Base-by-base conservation (phyloP, 257 asterid species). In the Nicotiana attenuata region DNA sequence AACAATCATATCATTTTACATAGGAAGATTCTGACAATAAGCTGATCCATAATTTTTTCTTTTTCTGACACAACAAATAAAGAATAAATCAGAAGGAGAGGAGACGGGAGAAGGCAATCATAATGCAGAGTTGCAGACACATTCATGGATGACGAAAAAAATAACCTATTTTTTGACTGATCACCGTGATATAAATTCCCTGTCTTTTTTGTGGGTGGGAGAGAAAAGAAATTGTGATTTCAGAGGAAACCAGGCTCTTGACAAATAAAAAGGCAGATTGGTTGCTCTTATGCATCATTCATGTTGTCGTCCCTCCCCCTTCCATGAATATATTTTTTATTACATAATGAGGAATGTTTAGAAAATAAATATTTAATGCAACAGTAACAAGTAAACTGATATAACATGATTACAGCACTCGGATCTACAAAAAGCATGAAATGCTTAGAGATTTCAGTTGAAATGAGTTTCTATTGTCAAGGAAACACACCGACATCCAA, bases 401-500 rank as follows among this genome's bases (percentile, higher is more conserved):
- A 73, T 47, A 73, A 28, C 57, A 73, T 73, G 26, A 73, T 59
- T 47, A 73, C 61, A 24, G 41, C 61, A 73, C 61, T 47, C n/a
- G 4, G 5, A 73, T 73, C 6, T 47, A 22, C 14, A 45, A 71
- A 22, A 47, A 14, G 1, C 38, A 71, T 15, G 38, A 71, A 45
- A 22, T 71, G 78, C 35, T 22, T 22, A 22, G 60, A 73, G 61
- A 73, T 14, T 73, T 47, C 61, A 22, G 61, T 73, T 47, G 38
- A 47, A 73, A 73, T 22, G 60, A 73, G 78, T 69, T 13, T 52
- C 77, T 38, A 31, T 45, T 73, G 41, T 73, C 61, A 73, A 73
- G 41, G 13, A 83, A 17, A 84, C 88, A 55, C 45, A 93, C 98
- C 95, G 94, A 95, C 98, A 96, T 73, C 99, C 99, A 84, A 96